Conservation (phyloP, 2,329 filamentous ascomycete genomes). For the Amauroascus verrucosus region DNA sequence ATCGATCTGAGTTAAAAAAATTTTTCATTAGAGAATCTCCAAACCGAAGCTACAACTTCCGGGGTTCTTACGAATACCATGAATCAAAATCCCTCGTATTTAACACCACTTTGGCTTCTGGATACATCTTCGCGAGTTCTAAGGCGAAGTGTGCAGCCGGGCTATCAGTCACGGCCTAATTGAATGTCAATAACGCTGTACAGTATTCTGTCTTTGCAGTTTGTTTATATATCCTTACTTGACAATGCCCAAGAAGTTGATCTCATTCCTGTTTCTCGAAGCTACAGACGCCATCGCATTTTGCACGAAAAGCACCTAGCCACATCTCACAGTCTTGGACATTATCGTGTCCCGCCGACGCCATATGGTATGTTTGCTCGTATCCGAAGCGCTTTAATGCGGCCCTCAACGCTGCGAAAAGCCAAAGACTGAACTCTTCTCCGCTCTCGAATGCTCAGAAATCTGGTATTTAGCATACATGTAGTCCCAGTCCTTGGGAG, state of each 20-base stretch:
- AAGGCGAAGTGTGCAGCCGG: conserved; percentile 57
- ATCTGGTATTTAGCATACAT: no score
- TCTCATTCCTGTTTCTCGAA: conserved; percentile 61
- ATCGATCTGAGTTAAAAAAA: neutral
- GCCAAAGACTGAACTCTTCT: no score
- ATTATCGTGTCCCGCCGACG: conserved; percentile 61
- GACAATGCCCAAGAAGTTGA: conserved; percentile 55
- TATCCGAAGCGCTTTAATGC: conserved; percentile 58
- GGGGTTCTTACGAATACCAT: conserved; percentile 35
- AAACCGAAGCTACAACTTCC: no score
- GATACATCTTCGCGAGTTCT: conserved; percentile 61
- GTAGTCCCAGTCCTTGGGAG: conserved; percentile 12
- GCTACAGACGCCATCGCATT: conserved; percentile 50
- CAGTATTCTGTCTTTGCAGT: neutral
- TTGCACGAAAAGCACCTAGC: conserved; percentile 57
- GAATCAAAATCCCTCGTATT: conserved; percentile 57
- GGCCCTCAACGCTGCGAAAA: conserved; percentile 46
- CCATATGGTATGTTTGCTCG: conserved; percentile 63
- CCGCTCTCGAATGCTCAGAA: no score
- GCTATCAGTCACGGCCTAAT: conserved; percentile 56
- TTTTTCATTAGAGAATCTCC: no score
- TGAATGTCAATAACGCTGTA: neutral
- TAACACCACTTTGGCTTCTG: conserved; percentile 61
- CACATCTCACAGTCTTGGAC: conserved; percentile 47
- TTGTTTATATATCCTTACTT: conserved; percentile 21